These are phyloP conservation scores for Colletotrichum tamarilloi DNA, from an alignment of 2,329 filamentous ascomycete species.

Conservation along the genomic window DNA sequence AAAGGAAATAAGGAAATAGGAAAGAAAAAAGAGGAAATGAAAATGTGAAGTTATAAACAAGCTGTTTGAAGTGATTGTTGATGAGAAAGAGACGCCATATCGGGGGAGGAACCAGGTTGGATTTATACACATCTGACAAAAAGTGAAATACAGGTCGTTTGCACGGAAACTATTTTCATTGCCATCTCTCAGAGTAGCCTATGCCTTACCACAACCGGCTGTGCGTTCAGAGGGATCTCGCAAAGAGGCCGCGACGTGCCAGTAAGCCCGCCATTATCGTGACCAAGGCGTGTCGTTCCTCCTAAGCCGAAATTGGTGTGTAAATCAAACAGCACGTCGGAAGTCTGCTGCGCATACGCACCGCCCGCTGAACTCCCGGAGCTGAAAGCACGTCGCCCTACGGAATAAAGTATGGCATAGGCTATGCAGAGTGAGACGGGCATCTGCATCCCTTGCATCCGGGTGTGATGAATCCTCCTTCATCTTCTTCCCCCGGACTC, in stretches of 20 bases:
- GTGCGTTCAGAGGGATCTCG: not conserved
- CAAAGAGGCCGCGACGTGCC: not conserved
- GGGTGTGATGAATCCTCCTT: not conserved
- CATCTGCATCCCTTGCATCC: not conserved
- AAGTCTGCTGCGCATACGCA: not conserved
- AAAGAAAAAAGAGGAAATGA: not conserved
- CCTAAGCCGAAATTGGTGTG: not conserved
- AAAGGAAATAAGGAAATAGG: constrained; percentile 31
- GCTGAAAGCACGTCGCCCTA: not conserved
- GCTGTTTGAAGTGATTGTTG: constrained; percentile 8
- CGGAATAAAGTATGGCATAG: not conserved
- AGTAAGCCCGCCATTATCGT: not conserved
- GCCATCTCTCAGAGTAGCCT: not conserved
- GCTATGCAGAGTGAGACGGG: not conserved
- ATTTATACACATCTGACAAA: constrained; percentile 10
- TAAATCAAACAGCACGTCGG: not conserved
- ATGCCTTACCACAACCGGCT: not conserved
- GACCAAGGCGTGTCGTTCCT: not conserved
- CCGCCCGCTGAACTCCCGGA: not conserved
- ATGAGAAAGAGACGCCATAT: not conserved
- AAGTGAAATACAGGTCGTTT: not conserved
- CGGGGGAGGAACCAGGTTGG: not conserved
- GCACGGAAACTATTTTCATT: not conserved
- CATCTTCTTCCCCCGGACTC: not conserved
- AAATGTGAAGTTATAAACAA: not conserved